Base-by-base conservation (phyloP, 441 rosid genomes). In the Sinapis alba region DNA sequence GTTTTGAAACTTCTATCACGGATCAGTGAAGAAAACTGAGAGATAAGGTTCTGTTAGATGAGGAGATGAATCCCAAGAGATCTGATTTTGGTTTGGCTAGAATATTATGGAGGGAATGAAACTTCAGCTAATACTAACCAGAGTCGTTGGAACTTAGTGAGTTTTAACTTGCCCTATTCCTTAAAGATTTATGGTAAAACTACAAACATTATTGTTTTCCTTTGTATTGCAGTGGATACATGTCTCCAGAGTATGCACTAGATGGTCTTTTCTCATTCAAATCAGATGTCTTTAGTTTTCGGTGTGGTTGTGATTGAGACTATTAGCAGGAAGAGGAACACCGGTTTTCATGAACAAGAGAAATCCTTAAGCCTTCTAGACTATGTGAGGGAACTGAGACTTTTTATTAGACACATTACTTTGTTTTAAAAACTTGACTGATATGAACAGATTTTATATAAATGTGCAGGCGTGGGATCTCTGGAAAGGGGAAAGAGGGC, bases 81-180 rank as follows among this genome's bases (percentile, higher is more conserved):
- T 86, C 86, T 1, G 87, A 86, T 73, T 84, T 86, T 62, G 89
- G 89, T 11, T 59, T 84, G 62, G 86, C 87, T 66, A 81, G 84
- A 43, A 86, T 88, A 50, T 83, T 90, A n/a, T 51, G 87, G 83
- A 59, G 86, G 90, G 32, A 90, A 82, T 69, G 83, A 90, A 80
- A 87, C 77, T 7, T 87, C 81, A 28, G 93, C 80, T 28, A 84
- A 43, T 75, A 90, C 93, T 3, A 76, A 75, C 8, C 8, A 79
- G 88, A 69, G 88, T 90, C 3, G 84, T 87, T n/a, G 91, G 93
- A 32, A 90, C 93, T 27, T 88, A 87, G 93, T 90, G 78, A 82
- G 93, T 66, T 26, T 61, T 2, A 0, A 4, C 53, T 53, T 27
- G 1, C 47, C 34, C 16, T 27, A 64, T 63, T 63, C 23, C 63